A percentile compares a stretch with the other conserved stretches of the same genome.
These are phyloP conservation scores for Spongispora temasekensis DNA, from an alignment of 1,284 basidiomycete genomes.

Conservation along the genomic window DNA sequence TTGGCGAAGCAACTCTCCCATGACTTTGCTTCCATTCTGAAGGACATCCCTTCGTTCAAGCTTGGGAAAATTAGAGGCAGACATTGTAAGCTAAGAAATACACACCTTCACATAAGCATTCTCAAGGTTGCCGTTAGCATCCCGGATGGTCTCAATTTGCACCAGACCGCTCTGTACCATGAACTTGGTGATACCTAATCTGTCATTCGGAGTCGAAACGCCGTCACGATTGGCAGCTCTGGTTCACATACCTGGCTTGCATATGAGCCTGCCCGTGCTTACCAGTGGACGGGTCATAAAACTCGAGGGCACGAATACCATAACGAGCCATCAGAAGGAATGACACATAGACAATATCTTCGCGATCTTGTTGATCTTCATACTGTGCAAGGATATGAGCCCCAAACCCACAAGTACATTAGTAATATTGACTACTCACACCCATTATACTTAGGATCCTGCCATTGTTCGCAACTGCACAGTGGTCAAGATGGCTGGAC, in stretches of 20 bases:
- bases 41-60: constrained; percentile 72
- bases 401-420: neutral
- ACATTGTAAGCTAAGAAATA: constrained; percentile 3
- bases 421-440: constrained; percentile 40
- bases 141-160: constrained; percentile 65
- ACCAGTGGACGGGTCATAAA: constrained; percentile 74
- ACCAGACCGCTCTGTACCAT: constrained; percentile 74
- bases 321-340: constrained; percentile 86
- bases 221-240: neutral
- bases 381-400: constrained; percentile 47
- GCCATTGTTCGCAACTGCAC: constrained; percentile 65
- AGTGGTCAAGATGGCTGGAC: neutral
- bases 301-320: constrained; percentile 78
- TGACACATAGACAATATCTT: constrained; percentile 78
- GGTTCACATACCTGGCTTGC: constrained; percentile 69
- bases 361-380: constrained; percentile 62
- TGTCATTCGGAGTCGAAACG: constrained; percentile 27
- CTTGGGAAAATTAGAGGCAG: constrained; percentile 35
- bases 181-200: constrained; percentile 79
- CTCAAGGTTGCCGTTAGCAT: constrained; percentile 55
- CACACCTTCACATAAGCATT: constrained; percentile 70
- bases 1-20: constrained; percentile 72
- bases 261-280: constrained; percentile 93
- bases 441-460: constrained; percentile 78
- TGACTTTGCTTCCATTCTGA: constrained; percentile 60